Conservation (phyloP, 2,329 filamentous ascomycete species). For the Colletotrichum incanum region DNA sequence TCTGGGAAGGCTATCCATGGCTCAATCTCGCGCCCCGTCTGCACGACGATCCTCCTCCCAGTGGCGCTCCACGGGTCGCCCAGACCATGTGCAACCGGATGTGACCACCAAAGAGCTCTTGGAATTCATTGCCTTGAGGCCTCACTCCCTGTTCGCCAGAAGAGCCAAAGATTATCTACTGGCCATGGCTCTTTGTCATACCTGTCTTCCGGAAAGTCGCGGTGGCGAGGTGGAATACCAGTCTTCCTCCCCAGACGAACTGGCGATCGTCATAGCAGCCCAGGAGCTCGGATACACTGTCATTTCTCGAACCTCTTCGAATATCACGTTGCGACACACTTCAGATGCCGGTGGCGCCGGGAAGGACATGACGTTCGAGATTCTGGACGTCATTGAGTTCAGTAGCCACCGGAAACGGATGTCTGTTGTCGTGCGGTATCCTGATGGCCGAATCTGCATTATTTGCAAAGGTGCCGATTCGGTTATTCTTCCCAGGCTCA, state of each 20-base stretch:
- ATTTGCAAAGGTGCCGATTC: constrained; percentile 95
- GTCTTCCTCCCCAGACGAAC: constrained; percentile 90
- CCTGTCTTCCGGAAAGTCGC: constrained; percentile 86
- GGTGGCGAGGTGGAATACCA: constrained; percentile 85
- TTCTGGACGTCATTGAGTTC: constrained; percentile 92
- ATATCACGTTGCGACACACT: constrained; percentile 69
- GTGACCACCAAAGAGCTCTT: constrained; percentile 81
- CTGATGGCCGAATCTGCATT: constrained; percentile 84
- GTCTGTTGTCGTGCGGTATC: constrained; percentile 90
- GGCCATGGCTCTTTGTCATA: constrained; percentile 90
- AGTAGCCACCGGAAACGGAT: constrained; percentile 91
- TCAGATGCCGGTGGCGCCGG: constrained; percentile 56
- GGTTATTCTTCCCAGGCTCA: constrained; percentile 83
- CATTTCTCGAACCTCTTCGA: constrained; percentile 79
- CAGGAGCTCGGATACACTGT: constrained; percentile 88
- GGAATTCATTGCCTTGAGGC: constrained; percentile 82
- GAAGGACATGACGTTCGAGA: constrained; percentile 77
- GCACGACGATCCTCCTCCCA: constrained; percentile 64
- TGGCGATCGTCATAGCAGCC: constrained; percentile 87
- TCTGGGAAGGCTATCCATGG: constrained; percentile 45
- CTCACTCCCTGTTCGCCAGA: constrained; percentile 82
- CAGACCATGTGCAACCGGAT: constrained; percentile 68
- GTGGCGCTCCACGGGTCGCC: constrained; percentile 65
- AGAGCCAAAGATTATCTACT: constrained; percentile 88
- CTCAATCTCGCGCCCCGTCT: constrained; percentile 49